Evolutionary conservation across 805 yeast species (phyloP).

Genomic region (Kuraishia borneana): DNA sequence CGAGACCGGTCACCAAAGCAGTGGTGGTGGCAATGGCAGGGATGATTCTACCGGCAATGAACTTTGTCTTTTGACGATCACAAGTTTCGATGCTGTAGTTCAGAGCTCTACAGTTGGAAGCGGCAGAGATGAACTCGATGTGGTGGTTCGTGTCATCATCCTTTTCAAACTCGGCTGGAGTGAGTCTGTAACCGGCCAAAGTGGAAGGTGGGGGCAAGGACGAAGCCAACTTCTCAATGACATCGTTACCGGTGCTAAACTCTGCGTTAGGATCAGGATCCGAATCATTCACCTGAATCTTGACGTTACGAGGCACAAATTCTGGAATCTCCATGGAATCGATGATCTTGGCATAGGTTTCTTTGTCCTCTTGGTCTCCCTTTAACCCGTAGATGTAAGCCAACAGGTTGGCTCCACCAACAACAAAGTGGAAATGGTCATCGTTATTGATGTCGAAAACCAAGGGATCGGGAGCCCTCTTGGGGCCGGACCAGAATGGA

Average conservation of each 20-base stretch:
- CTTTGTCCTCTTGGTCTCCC: conserved; percentile 47
- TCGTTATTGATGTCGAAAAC: conserved; percentile 62
- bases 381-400: conserved; percentile 87
- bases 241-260: conserved; percentile 33
- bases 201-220: conserved; percentile 82
- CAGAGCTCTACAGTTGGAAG: conserved; percentile 91
- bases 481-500: conserved; percentile 97
- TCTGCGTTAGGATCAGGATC: conserved; percentile 80
- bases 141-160: conserved; percentile 97
- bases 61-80: conserved; percentile 83
- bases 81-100: conserved; percentile 85
- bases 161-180: conserved; percentile 92
- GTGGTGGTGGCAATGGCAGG: conserved; percentile 99
- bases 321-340: conserved; percentile 38
- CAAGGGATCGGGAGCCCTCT: conserved; percentile 89
- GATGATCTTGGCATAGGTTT: conserved; percentile 43
- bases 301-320: conserved; percentile 67
- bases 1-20: conserved; percentile 93
- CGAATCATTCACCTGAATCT: conserved; percentile 74
- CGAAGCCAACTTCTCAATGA: conserved; percentile 57
- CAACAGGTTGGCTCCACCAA: conserved; percentile 83
- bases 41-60: conserved; percentile 95
- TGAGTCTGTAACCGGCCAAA: conserved; percentile 77
- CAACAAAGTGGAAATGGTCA: conserved; percentile 74
- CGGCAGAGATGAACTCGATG: conserved; percentile 90